A percentile compares a stretch with the other conserved stretches of the same genome.
These are phyloP conservation scores for Thelonectria rubi DNA, from an alignment of 2,329 filamentous ascomycete species.

Conservation along the genomic window DNA sequence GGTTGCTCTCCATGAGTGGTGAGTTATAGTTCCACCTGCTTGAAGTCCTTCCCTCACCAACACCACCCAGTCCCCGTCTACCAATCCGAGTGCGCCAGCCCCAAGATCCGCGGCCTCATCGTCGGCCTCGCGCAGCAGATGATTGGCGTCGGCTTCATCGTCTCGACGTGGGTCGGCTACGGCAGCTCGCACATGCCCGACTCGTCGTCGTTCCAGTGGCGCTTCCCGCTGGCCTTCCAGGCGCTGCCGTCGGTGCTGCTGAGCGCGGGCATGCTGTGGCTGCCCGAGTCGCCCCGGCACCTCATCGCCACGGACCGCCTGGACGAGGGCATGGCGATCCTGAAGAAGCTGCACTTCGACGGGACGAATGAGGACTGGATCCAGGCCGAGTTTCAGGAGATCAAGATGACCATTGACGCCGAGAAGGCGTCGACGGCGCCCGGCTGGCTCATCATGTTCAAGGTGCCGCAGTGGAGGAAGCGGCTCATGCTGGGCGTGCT, in stretches of 20 bases:
- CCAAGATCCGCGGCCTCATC: constrained; percentile 49
- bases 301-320: constrained; percentile 48
- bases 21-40: constrained; percentile 14
- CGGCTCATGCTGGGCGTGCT: constrained; percentile 65
- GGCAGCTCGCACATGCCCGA: constrained; percentile 42
- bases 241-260: constrained; percentile 35
- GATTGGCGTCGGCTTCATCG: constrained; percentile 63
- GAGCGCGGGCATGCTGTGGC: constrained; percentile 37
- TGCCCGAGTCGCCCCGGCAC: constrained; percentile 40
- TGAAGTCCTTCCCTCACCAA: constrained; percentile 50
- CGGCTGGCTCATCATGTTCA: constrained; percentile 66
- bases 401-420: constrained; percentile 62
- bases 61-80: constrained; percentile 50
- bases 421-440: constrained; percentile 36
- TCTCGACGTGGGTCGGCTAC: constrained; percentile 55
- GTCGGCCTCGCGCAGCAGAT: constrained; percentile 64
- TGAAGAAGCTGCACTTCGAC: constrained; percentile 60
- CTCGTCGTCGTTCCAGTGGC: constrained; percentile 47
- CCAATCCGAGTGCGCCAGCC: constrained; percentile 38
- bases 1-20: constrained; percentile 53
- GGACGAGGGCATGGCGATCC: constrained; percentile 52
- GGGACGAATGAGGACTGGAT: constrained; percentile 65
- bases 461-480: constrained; percentile 62
- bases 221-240: constrained; percentile 40
- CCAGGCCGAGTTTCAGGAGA: constrained; percentile 62